Evolutionary conservation across 495 filamentous ascomycete species (phyloP).

Genomic region (Aspergillus cavernicola): DNA sequence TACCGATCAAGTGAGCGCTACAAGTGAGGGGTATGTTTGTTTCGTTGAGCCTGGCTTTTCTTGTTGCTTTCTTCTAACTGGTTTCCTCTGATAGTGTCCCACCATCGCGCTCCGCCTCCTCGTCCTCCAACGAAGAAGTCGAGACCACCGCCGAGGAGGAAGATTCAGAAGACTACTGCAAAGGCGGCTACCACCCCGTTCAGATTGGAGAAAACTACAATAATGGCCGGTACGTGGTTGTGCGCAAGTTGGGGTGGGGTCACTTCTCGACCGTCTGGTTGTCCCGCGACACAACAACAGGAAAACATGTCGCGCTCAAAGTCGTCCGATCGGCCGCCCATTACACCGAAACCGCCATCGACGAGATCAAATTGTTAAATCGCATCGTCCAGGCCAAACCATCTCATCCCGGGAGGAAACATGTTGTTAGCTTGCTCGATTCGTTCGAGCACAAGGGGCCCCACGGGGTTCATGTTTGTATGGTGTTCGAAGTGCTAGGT

Average conservation of each 20-base stretch:
- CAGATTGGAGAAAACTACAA: constrained; percentile 94
- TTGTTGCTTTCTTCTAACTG: constrained; percentile 11
- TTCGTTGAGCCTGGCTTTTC: constrained; percentile 6
- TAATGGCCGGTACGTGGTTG: constrained; percentile 91
- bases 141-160: constrained; percentile 97
- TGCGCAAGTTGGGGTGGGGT: constrained; percentile 97
- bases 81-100: constrained; percentile 33
- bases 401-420: constrained; percentile 84
- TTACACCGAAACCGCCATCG: constrained; percentile 98
- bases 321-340: constrained; percentile 95
- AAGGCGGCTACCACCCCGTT: constrained; percentile 96
- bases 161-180: constrained; percentile 98
- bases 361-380: constrained; percentile 97
- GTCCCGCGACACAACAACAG: constrained; percentile 83
- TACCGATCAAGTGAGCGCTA: constrained; percentile 34
- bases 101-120: constrained; percentile 71
- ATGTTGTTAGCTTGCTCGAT: constrained; percentile 93
- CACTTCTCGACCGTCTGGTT: constrained; percentile 99
- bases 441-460: constrained; percentile 98
- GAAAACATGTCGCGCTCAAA: constrained; percentile 95
- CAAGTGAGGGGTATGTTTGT: constrained; percentile 51
- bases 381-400: constrained; percentile 94
- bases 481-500: constrained; percentile 97
- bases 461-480: constrained; percentile 94
- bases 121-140: constrained; percentile 81